Percentiles rank a stretch among this genome's conserved stretches.
Conservation (phyloP, 192 early-diverging fungal genomes). For the Coemansia sp. region DNA sequence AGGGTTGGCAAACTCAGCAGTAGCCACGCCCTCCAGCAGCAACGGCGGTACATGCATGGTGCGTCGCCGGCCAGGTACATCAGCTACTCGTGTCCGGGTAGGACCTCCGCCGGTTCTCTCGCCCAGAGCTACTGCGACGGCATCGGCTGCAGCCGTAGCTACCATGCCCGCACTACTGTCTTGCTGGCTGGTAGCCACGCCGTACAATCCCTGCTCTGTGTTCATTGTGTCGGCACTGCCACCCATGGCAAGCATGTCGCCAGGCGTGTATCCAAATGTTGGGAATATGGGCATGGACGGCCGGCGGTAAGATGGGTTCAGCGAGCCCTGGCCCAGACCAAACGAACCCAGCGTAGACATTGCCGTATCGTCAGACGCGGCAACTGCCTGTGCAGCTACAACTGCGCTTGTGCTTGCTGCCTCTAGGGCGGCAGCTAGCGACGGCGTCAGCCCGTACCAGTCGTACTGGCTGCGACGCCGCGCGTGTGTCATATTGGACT, state of each 20-base stretch:
- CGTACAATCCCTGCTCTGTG: slow-evolving; percentile 17
- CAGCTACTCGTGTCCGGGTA: background rate
- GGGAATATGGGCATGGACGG: slow-evolving; percentile 58
- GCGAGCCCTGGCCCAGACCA: slow-evolving; percentile 17
- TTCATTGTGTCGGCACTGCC: slow-evolving; percentile 3
- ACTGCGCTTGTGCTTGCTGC: slow-evolving; percentile 34
- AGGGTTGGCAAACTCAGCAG: slow-evolving; percentile 24
- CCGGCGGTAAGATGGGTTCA: slow-evolving; percentile 33
- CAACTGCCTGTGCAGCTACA: slow-evolving; percentile 14
- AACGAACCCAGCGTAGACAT: slow-evolving; percentile 32
- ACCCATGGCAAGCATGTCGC: slow-evolving; percentile 36
- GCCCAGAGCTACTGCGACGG: slow-evolving; percentile 33
- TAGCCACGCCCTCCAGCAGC: slow-evolving; percentile 48
- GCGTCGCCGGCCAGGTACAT: slow-evolving; percentile 31
- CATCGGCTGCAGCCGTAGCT: slow-evolving; percentile 35
- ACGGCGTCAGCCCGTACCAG: slow-evolving; percentile 58
- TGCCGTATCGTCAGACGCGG: slow-evolving; percentile 10
- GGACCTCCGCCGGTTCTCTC: background rate
- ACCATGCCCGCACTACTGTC: slow-evolving; percentile 12
- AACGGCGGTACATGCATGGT: slow-evolving; percentile 56
- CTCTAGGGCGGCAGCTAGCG: slow-evolving; percentile 43
- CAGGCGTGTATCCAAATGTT: slow-evolving; percentile 25
- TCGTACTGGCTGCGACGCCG: slow-evolving; percentile 57
- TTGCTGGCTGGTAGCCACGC: slow-evolving; percentile 12
- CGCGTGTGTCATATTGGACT: slow-evolving; percentile 30